Percentiles rank a stretch among this genome's conserved stretches.
Conservation (phyloP, 352 stramenopile genomes). For the Globisporangium acanthophoron region DNA sequence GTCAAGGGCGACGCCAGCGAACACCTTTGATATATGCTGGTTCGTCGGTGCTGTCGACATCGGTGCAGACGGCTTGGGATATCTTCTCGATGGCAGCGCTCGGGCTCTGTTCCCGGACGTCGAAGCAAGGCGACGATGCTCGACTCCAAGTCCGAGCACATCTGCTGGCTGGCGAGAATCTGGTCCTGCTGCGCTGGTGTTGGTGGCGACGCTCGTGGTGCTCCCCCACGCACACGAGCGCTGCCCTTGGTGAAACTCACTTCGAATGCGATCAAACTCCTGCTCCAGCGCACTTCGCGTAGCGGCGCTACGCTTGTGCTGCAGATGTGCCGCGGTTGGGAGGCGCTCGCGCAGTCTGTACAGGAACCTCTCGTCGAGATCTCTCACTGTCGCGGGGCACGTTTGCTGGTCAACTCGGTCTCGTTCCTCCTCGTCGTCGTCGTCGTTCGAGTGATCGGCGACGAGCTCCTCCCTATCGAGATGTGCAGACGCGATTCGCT, state of each 20-base stretch:
- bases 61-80: background rate
- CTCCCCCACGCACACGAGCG: background rate
- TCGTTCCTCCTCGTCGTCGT: too few species aligned
- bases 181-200: background rate
- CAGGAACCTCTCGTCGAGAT: slow-evolving; percentile 6
- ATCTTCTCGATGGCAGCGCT: background rate
- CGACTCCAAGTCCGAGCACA: too few species aligned
- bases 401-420: too few species aligned
- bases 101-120: too few species aligned
- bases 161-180: background rate
- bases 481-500: too few species aligned
- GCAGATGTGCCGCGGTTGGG: slow-evolving; percentile 9
- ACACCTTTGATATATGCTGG: background rate
- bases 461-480: too few species aligned
- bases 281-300: slow-evolving; percentile 9
- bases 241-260: background rate
- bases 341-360: slow-evolving; percentile 22
- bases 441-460: too few species aligned
- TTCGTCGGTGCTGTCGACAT: background rate
- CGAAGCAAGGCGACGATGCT: too few species aligned
- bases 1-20: too few species aligned
- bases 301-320: slow-evolving; percentile 4
- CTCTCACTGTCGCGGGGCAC: background rate
- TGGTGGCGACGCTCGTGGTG: background rate
- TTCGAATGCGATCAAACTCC: slow-evolving; percentile 5